Evolutionary conservation across 225 moss, liverwort and hornwort genomes (phyloP).

Genomic region (Ulota crispa): DNA sequence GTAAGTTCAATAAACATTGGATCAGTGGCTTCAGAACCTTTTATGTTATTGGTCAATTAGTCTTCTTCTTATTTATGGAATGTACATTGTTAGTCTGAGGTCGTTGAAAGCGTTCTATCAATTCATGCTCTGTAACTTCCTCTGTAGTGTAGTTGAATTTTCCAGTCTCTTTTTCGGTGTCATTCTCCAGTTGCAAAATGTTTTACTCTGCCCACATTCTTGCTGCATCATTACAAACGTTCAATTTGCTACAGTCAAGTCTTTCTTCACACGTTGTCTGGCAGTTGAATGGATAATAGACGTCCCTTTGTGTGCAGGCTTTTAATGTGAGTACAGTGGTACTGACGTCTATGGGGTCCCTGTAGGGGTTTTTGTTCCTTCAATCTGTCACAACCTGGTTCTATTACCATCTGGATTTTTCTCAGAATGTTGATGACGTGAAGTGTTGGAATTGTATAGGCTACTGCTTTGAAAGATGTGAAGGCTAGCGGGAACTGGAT

Average conservation of each 20-base stretch:
- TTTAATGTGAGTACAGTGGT: not conserved
- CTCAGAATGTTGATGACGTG: slow-evolving; percentile 1
- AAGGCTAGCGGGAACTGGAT: slow-evolving; percentile 99
- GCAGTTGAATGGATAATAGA: not conserved
- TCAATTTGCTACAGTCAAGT: not conserved
- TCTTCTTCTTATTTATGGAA: not conserved
- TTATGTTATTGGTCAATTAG: not conserved
- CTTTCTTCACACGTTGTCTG: not conserved
- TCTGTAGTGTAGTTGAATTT: not conserved
- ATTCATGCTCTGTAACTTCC: not conserved
- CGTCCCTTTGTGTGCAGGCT: not conserved
- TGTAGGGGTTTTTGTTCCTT: not conserved
- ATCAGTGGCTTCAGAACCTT: not conserved
- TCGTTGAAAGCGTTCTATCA: not conserved
- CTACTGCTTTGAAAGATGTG: slow-evolving; percentile 86
- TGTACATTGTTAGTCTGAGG: not conserved
- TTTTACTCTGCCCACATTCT: not conserved
- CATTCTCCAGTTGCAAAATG: not conserved
- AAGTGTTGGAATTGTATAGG: slow-evolving; percentile 42
- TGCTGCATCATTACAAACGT: not conserved
- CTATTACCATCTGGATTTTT: not conserved
- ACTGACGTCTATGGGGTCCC: not conserved
- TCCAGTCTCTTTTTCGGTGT: not conserved
- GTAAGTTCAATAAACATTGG: slow-evolving; percentile 33
- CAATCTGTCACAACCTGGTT: not conserved